Evolutionary conservation across 805 yeast species (phyloP).

Genomic region (Candida ulmi): DNA sequence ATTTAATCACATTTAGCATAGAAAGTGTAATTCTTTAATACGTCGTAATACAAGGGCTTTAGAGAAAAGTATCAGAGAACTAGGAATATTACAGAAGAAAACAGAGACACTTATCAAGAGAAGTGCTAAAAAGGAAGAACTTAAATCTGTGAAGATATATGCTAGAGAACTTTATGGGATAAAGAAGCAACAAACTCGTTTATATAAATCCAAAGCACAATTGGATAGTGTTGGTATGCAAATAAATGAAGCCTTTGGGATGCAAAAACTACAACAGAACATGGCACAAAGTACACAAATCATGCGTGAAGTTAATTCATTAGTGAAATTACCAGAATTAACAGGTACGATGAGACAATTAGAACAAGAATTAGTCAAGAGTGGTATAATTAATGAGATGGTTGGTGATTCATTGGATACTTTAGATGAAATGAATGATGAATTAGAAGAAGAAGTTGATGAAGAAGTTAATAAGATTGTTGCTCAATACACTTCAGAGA

Average conservation of each 20-base stretch:
- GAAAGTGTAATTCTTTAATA: conserved; percentile 71
- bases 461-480: conserved; percentile 61
- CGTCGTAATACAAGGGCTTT: conserved; percentile 82
- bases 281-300: conserved; percentile 72
- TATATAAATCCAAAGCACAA: conserved; percentile 79
- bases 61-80: conserved; percentile 56
- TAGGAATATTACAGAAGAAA: conserved; percentile 65
- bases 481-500: conserved; percentile 38
- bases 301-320: conserved; percentile 82
- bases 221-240: conserved; percentile 83
- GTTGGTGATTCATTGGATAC: conserved; percentile 82
- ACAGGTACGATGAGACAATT: conserved; percentile 79
- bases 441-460: conserved; percentile 59
- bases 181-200: conserved; percentile 65
- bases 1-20: too few species aligned
- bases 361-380: conserved; percentile 79
- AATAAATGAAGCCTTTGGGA: conserved; percentile 84
- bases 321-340: conserved; percentile 75
- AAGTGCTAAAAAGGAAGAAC: conserved; percentile 72
- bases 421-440: conserved; percentile 57
- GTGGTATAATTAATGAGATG: conserved; percentile 91
- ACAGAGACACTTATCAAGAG: conserved; percentile 72
- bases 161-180: conserved; percentile 78
- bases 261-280: conserved; percentile 76
- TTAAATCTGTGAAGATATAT: conserved; percentile 67